These are phyloP conservation scores for Thermochaetoides thermophila DNA, from an alignment of 495 filamentous ascomycete species.

Conservation along the genomic window DNA sequence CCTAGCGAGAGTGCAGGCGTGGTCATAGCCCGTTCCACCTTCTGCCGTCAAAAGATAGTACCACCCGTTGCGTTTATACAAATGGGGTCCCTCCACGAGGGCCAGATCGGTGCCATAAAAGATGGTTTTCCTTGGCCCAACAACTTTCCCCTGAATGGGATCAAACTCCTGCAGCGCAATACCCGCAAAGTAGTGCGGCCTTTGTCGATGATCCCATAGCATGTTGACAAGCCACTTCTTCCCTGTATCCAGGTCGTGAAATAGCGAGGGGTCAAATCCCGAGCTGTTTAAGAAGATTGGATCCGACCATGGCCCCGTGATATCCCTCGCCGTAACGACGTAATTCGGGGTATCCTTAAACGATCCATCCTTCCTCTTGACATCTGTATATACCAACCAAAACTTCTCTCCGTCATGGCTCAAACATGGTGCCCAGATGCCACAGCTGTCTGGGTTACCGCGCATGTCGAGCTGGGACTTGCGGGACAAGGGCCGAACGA, in stretches of 20 bases:
- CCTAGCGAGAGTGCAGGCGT: slow-evolving; percentile 38
- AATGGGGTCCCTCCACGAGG: slow-evolving; percentile 47
- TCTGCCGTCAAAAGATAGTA: slow-evolving; percentile 58
- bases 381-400: slow-evolving; percentile 41
- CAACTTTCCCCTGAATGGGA: slow-evolving; percentile 24
- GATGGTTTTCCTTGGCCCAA: slow-evolving; percentile 35
- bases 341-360: slow-evolving; percentile 44
- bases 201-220: slow-evolving; percentile 35
- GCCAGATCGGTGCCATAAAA: slow-evolving; percentile 39
- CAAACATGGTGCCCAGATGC: slow-evolving; percentile 49
- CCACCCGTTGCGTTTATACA: slow-evolving; percentile 48
- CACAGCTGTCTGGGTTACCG: slow-evolving; percentile 40
- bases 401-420: slow-evolving; percentile 43
- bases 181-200: slow-evolving; percentile 30
- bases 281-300: slow-evolving; percentile 38
- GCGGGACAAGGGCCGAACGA: slow-evolving; percentile 43
- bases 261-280: slow-evolving; percentile 43
- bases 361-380: slow-evolving; percentile 40
- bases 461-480: slow-evolving; percentile 48
- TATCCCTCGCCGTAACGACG: slow-evolving; percentile 30
- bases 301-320: slow-evolving; percentile 42
- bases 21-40: slow-evolving; percentile 45
- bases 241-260: slow-evolving; percentile 43
- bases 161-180: slow-evolving; percentile 39
- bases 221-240: slow-evolving; percentile 43